Evolutionary conservation across 495 filamentous ascomycete species (phyloP), one percentile per base, ranked within the genome.

Genomic region (Aspergillus saccharolyticus): DNA sequence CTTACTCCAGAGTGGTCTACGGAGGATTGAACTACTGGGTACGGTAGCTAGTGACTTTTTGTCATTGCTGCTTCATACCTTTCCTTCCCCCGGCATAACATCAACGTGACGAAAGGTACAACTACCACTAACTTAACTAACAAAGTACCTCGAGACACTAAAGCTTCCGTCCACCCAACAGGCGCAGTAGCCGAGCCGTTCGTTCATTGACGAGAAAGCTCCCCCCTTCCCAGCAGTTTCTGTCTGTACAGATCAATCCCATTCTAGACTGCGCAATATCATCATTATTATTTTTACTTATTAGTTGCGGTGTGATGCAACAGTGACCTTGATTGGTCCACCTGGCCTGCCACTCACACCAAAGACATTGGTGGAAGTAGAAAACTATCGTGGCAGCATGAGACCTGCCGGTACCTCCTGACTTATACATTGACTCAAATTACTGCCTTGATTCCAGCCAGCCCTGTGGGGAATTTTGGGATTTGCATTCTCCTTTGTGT

Each of bases 251-350:
- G n/a, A 39, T 39, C 2, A 15, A 39, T 39, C 33, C 7, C 33
- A 39, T 39, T 39, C 33, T 39, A 19, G 21, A 7, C 46, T 49
- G 21, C 20, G 19, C 16, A 21, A n/a, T n/a, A n/a, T n/a, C n/a
- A n/a, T n/a, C n/a, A n/a, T n/a, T n/a, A n/a, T n/a, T n/a, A n/a
- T n/a, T n/a, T n/a, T n/a, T n/a, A n/a, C n/a, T 24, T 2, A 24
- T 20, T 50, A 50, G 17, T 50, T 50, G 47, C 47, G 47, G 47
- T 50, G 47, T 50, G 47, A 50, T 50, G 24, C 15, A 17, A 24
- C 15, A 15, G 22, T 28, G 47, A 50, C 33, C 33, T 2, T 50
- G 22, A 50, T 50, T 50, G 47, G 47, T 19, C 47, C 47, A 30
- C 47, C 47, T 50, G 22, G 47, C 47, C 15, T 24, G 30, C 2